Evolutionary conservation across 2,329 filamentous ascomycete genomes (phyloP), one percentile per base, ranked within the genome.

Genomic region (Endoconidiophora laricicola): DNA sequence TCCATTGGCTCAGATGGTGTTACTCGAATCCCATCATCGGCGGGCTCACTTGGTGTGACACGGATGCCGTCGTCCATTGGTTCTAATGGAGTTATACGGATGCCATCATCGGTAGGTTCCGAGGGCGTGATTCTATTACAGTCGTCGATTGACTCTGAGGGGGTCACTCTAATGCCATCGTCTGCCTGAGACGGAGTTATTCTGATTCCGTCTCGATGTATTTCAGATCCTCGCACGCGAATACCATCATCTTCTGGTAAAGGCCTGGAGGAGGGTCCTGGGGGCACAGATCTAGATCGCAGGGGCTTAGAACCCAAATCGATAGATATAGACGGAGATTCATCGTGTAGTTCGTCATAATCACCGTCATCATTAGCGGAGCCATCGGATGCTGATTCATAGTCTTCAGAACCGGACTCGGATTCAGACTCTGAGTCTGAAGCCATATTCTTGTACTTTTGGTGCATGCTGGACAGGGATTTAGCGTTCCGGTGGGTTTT

Each of bases 131-230:
- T 45, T 41, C 50, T 41, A 14, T 48, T 40, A 61, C 60, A 18
- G 60, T 58, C 9, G 53, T 44, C 48, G 56, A 60, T 22, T 33
- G 37, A 10, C 26, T 52, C 50, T 39, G 50, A 47, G 2, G 71
- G 66, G 9, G 57, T 65, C n/a, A 73, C 64, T 18, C 70, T 63
- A 37, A 70, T 70, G 2, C 69, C 69, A 52, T 69, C 66, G 51
- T 68, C 62, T 10, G 46, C 40, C 20, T 49, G 44, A 7, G 44
- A 48, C 4, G 18, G 38, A 10, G 22, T 49, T 4, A 46, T 44
- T 23, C 52, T 47, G 7, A 46, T 52, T 18, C 47, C 40, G 9
- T 48, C 40, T 46, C 49, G 9, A 12, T 33, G 22, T 24, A 44
- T 12, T 6, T 49, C 47, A 18, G 47, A 49, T 9, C 40, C 47